Conservation (phyloP, 2,329 filamentous ascomycete species). For the Penicillium sp. region DNA sequence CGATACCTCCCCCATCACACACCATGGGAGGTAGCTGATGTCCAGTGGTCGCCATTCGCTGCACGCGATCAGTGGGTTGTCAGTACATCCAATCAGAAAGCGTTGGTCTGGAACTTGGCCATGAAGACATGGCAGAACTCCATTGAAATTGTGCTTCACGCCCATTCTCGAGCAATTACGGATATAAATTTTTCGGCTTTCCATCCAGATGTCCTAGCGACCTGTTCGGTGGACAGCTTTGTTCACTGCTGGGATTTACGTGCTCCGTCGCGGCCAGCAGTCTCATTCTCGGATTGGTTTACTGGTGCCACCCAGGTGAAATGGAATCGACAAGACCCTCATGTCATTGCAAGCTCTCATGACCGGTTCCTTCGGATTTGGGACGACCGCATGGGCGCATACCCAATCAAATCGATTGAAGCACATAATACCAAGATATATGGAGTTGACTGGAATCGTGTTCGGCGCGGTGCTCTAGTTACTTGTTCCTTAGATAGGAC, state of each 20-base stretch:
- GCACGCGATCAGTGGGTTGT: constrained; percentile 88
- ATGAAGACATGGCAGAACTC: constrained; percentile 68
- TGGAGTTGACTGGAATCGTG: constrained; percentile 90
- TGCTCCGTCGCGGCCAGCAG: constrained; percentile 66
- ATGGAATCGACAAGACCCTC: constrained; percentile 83
- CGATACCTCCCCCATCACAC: constrained; percentile 80
- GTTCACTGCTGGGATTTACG: constrained; percentile 91
- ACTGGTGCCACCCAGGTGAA: constrained; percentile 93
- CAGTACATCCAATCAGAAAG: constrained; percentile 91
- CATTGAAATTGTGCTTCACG: constrained; percentile 84
- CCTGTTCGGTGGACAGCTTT: constrained; percentile 88
- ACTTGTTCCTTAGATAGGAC: constrained; percentile 90
- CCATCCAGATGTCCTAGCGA: constrained; percentile 83
- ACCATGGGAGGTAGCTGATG: constrained; percentile 93
- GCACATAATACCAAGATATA: constrained; percentile 94
- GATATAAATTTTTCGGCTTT: constrained; percentile 96
- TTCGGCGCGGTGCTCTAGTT: constrained; percentile 66
- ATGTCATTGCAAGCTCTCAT: constrained; percentile 86
- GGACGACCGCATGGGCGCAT: constrained; percentile 77
- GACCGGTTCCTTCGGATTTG: constrained; percentile 84
- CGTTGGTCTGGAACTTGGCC: constrained; percentile 88
- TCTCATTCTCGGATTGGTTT: constrained; percentile 89
- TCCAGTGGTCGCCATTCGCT: constrained; percentile 95
- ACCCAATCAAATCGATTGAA: constrained; percentile 77
- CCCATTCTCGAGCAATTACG: constrained; percentile 83